Evolutionary conservation across 139 green algal species (phyloP), one percentile per base, ranked within the genome.

Genomic region (Chlorella sp.): DNA sequence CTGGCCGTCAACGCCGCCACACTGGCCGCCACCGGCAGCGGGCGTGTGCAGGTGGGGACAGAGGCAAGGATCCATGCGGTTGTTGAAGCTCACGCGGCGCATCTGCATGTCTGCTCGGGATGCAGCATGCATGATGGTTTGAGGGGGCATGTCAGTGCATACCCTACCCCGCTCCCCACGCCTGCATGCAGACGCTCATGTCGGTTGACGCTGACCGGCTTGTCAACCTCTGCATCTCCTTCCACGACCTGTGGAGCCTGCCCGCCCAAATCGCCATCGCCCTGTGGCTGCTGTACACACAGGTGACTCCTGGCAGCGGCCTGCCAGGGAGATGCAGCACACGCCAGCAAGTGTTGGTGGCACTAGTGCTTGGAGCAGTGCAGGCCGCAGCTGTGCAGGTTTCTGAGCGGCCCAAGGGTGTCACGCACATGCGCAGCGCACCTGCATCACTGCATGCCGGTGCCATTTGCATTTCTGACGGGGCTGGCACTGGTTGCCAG

Each of bases 191-290:
- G 67, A 96, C 93, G 11, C 86, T 96, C 20, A 94, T 95, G 91
- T 90, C 90, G 5, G 87, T 95, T 26, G 96, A 98, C 67, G 88
- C 92, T 0, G 94, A 96, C 32, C 88, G 94, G 0, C 83, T 96
- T 18, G 88, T 95, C 17, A 94, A 94, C 85, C 81, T 99, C 38
- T 87, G 84, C 60, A 67, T 89, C n/a, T 92, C 86, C n/a, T 82
- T 95, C 39, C 92, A 97, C 78, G 95, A 99, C 87, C 89, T 98
- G 9, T 98, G 93, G 92, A 94, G 85, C 62, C 85, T 98, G 83
- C 94, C 95, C 16, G 62, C 95, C 26, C 95, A 98, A 90, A 95
- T 98, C 23, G 78, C 63, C 0, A 80, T 94, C 5, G 95, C 94
- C 7, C 92, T 98, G 64, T 93, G 85, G 72, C 90, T 98, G 75